These are phyloP conservation scores for Echites panduratus DNA, from an alignment of 257 asterid genomes.

Conservation along the genomic window DNA sequence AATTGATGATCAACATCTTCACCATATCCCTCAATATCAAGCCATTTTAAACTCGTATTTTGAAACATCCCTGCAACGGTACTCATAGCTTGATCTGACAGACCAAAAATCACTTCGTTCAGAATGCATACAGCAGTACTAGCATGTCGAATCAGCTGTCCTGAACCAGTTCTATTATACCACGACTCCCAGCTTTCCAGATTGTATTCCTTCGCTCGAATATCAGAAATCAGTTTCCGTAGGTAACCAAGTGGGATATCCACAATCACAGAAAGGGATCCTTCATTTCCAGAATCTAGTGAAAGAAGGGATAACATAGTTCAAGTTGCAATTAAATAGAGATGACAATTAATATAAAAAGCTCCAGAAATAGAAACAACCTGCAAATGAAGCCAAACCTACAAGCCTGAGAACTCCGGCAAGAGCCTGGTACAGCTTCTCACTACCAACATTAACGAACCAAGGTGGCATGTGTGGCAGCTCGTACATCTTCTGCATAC, in stretches of 20 bases:
- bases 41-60: constrained; percentile 22
- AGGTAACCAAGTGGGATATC: constrained; percentile 79
- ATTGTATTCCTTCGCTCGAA: constrained; percentile 56
- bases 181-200: constrained; percentile 85
- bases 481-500: constrained; percentile 40
- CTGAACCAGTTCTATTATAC: constrained; percentile 69
- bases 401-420: constrained; percentile 81
- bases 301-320: constrained; percentile 18
- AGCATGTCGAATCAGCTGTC: constrained; percentile 84
- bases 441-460: constrained; percentile 65
- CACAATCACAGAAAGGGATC: constrained; percentile 54
- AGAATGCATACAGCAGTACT: constrained; percentile 77
- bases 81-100: constrained; percentile 58
- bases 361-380: constrained; percentile 33
- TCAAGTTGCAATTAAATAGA: constrained; percentile 18
- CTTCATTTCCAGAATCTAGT: constrained; percentile 57
- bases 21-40: constrained; percentile 20
- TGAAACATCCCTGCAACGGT: constrained; percentile 41
- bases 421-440: constrained; percentile 65
- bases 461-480: constrained; percentile 95
- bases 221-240: constrained; percentile 58
- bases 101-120: constrained; percentile 84
- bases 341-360: constrained; percentile 10
- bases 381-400: constrained; percentile 66
- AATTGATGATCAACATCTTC: constrained; percentile 23